Evolutionary conservation across 306 rosid genomes (phyloP).

Genomic region (Trichosanthes cucumerina): DNA sequence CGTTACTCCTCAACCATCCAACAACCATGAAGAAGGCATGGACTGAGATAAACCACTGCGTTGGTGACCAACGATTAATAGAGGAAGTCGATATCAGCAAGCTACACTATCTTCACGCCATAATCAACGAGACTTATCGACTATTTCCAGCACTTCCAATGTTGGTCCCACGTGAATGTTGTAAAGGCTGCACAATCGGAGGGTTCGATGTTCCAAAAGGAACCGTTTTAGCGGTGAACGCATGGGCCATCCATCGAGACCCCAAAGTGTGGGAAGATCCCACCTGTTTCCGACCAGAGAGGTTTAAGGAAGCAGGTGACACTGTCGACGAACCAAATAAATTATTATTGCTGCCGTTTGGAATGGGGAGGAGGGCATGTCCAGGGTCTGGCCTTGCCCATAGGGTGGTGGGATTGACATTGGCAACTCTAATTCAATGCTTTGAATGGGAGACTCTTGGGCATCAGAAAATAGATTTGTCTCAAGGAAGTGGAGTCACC

Average conservation of each 20-base stretch:
- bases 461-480: conserved; percentile 5
- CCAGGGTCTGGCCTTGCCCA: conserved; percentile 31
- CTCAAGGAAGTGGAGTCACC: background rate
- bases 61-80: conserved; percentile 11
- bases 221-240: conserved; percentile 17
- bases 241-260: conserved; percentile 26
- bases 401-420: conserved; percentile 7
- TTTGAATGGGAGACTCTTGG: conserved; percentile 27
- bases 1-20: conserved; percentile 21
- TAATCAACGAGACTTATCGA: conserved; percentile 11
- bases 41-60: conserved; percentile 6
- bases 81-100: conserved; percentile 14
- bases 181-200: conserved; percentile 11
- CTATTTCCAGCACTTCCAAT: background rate
- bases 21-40: background rate
- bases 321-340: background rate
- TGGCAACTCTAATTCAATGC: conserved; percentile 24
- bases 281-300: conserved; percentile 18
- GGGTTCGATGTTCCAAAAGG: conserved; percentile 16
- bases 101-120: conserved; percentile 18
- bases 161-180: conserved; percentile 14
- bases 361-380: conserved; percentile 35
- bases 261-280: conserved; percentile 23
- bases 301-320: conserved; percentile 10
- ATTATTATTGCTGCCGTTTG: conserved; percentile 40